Conservation (phyloP, 352 stramenopile species). For the Phytopythium helicoides region DNA sequence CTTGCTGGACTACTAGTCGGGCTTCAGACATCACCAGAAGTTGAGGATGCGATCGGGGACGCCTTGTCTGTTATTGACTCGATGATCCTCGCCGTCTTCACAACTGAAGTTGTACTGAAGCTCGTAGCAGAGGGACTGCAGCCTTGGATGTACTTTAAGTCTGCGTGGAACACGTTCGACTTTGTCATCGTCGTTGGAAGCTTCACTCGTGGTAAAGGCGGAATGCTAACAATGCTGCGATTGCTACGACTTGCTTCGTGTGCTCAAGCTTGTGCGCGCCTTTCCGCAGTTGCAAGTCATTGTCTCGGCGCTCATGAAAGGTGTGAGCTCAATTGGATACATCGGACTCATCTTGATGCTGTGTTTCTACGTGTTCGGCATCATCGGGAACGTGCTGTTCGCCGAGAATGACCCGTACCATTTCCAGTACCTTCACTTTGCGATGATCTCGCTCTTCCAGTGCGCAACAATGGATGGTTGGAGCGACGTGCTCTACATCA, state of each 20-base stretch:
- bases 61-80: constrained; percentile 54
- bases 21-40: constrained; percentile 62
- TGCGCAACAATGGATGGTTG: constrained; percentile 87
- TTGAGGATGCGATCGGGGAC: constrained; percentile 44
- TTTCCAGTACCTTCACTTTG: constrained; percentile 84
- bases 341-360: constrained; percentile 88
- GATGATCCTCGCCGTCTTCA: constrained; percentile 75
- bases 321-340: constrained; percentile 86
- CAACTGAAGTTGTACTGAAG: constrained; percentile 74
- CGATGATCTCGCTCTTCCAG: constrained; percentile 90
- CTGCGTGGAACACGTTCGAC: constrained; percentile 82
- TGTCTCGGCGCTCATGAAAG: constrained; percentile 87
- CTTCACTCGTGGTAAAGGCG: constrained; percentile 58
- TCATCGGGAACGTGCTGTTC: constrained; percentile 91
- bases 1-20: constrained; percentile 75
- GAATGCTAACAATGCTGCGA: constrained; percentile 83
- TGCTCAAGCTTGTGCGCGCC: constrained; percentile 85
- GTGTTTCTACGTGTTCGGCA: constrained; percentile 91
- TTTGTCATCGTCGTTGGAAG: constrained; percentile 82
- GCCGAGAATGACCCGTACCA: constrained; percentile 85
- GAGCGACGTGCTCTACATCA: constrained; percentile 90
- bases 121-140: constrained; percentile 70
- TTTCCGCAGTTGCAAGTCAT: constrained; percentile 90
- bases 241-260: constrained; percentile 77
- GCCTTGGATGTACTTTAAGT: constrained; percentile 75